Base-by-base conservation (phyloP, 2,329 filamentous ascomycete genomes). In the Aspergillus sp. region DNA sequence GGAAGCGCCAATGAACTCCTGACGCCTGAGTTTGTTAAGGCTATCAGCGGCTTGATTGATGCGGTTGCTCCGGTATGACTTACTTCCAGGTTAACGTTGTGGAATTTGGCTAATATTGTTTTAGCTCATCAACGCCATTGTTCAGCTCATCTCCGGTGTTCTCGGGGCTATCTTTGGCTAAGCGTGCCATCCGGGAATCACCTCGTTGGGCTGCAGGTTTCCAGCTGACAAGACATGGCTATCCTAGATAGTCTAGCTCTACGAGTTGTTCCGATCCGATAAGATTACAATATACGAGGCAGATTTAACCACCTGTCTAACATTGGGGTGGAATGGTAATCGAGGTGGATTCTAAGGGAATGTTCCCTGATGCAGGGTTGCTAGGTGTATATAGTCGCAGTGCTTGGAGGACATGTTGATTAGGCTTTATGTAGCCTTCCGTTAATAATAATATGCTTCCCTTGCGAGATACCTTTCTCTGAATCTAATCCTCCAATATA, bases 51-150 rank as follows among this genome's bases (percentile, higher is more conserved):
- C 14, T 27, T 51, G 21, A 51, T 51, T 23, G 35, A 51, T 40
- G 48, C 48, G 8, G 48, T 51, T 43, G 50, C 50, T 52, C 49
- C 37, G 21, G 49, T 52, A 44, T n/a, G n/a, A n/a, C n/a, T n/a
- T 39, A 21, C 6, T 39, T 51, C 14, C 6, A 3, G 1, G 25
- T 17, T 19, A 25, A 21, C 1, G 1, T 17, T 51, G 39, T n/a
- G 8, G 4, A 19, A 17, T 5, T 7, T 44, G 11, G 15, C 17
- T 41, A 31, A 41, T 9, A n/a, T 14, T 1, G 1, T 43, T 31
- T 14, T 12, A 41, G 49, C 49, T 52, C 9, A 43, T 52, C 49
- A 52, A 52, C 49, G 23, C 37, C 19, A 25, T 52, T 7, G 37
- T 43, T 23, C 19, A 52, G 33, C 23, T 52, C 19, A 52, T 52